phyloP scores from a whole-genome alignment of 805 yeast species.

The Hagleromyces aurorensis region DNA sequence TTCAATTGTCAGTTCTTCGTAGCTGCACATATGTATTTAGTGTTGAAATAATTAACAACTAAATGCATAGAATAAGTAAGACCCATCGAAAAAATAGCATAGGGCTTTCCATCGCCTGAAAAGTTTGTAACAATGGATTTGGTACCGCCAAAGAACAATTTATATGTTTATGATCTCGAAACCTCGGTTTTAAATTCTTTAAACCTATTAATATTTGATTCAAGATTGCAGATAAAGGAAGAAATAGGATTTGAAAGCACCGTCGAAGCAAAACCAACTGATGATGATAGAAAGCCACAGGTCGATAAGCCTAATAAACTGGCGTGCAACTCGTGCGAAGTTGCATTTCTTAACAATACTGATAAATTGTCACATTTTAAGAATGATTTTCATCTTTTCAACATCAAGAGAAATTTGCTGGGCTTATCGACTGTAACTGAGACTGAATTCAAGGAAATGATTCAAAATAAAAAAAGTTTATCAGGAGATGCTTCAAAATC shows the following conservation, averaged over 20 bases:
- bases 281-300: slow-evolving; percentile 14
- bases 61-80: too few relatives aligned
- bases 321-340: slow-evolving; percentile 23
- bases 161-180: slow-evolving; percentile 44
- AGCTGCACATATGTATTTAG: too few relatives aligned
- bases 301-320: too few relatives aligned
- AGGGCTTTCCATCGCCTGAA: too few relatives aligned
- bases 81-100: too few relatives aligned
- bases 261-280: slow-evolving; percentile 5
- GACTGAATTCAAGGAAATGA: slow-evolving; percentile 47
- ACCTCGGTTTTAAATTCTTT: slow-evolving; percentile 37
- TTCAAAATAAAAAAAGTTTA: neutral
- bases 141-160: slow-evolving; percentile 27
- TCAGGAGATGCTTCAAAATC: slow-evolving; percentile 46
- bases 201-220: slow-evolving; percentile 48
- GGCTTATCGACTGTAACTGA: slow-evolving; percentile 43
- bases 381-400: slow-evolving; percentile 51
- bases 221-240: slow-evolving; percentile 21
- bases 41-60: too few relatives aligned
- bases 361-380: slow-evolving; percentile 41
- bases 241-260: neutral
- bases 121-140: too few relatives aligned
- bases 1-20: too few relatives aligned
- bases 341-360: slow-evolving; percentile 11
- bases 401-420: slow-evolving; percentile 44